These are phyloP conservation scores for Pleurotus platypus DNA, from an alignment of 768 basidiomycete genomes.

Conservation along the genomic window DNA sequence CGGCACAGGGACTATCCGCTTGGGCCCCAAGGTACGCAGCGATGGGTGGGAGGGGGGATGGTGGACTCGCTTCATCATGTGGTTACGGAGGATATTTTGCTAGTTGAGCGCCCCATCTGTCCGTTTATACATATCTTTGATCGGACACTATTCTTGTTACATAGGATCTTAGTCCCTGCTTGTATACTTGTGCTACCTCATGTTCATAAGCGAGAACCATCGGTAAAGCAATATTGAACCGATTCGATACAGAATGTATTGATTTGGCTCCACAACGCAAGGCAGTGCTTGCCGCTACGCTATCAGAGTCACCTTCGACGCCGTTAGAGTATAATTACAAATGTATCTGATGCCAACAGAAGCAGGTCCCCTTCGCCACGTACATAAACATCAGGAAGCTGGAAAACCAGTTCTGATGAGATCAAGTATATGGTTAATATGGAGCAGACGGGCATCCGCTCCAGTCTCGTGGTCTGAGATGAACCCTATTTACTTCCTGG, in stretches of 20 bases:
- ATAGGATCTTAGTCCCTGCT: not conserved
- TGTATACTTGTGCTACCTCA: not conserved
- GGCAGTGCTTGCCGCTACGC: not conserved
- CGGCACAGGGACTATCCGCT: constrained; percentile 85
- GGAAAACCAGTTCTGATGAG: not conserved
- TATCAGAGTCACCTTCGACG: too few relatives aligned
- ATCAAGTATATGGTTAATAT: not conserved
- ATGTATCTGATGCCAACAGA: not conserved
- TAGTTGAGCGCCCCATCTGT: constrained; percentile 26
- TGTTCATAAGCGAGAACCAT: not conserved
- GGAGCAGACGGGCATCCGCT: not conserved
- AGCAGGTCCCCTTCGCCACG: not conserved
- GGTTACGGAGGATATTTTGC: constrained; percentile 81
- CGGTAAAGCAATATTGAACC: not conserved
- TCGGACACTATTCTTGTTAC: constrained; percentile 2
- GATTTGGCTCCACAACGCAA: not conserved
- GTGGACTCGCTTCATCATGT: constrained; percentile 76
- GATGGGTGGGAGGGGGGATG: constrained; percentile 72
- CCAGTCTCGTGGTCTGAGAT: constrained; percentile 3
- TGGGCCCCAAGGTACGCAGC: constrained; percentile 55
- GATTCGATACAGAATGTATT: not conserved
- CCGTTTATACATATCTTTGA: not conserved
- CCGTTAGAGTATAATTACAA: too few relatives aligned
- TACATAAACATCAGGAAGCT: not conserved
- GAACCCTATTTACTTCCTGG: constrained; percentile 6